phyloP scores from a whole-genome alignment of 1,139 yeast genomes.

The Blastobotrys arbuscula region DNA sequence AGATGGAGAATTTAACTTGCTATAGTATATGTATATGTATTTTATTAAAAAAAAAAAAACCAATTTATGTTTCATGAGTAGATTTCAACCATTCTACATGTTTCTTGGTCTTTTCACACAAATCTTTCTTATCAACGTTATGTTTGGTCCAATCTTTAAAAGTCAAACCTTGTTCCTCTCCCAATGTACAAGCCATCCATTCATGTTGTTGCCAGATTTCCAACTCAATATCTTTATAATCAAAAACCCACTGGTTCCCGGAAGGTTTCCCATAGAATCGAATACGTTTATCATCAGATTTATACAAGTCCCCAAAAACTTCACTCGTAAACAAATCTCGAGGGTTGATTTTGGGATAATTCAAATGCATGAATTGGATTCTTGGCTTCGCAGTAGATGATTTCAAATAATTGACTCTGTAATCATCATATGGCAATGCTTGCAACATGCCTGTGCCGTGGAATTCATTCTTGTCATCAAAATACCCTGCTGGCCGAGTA shows the following conservation, averaged over 20 bases:
- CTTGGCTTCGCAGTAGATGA: slow-evolving; percentile 34
- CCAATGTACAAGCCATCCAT: slow-evolving; percentile 49
- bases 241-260: slow-evolving; percentile 29
- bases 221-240: slow-evolving; percentile 48
- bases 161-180: slow-evolving; percentile 32
- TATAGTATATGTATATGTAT: not conserved
- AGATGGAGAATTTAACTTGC: not conserved
- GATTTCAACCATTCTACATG: slow-evolving; percentile 30
- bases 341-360: slow-evolving; percentile 62
- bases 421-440: slow-evolving; percentile 60
- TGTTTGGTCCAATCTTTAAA: slow-evolving; percentile 43
- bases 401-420: slow-evolving; percentile 19
- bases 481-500: slow-evolving; percentile 41
- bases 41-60: not conserved
- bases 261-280: slow-evolving; percentile 56
- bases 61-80: slow-evolving; percentile 18
- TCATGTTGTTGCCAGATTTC: slow-evolving; percentile 58
- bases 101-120: slow-evolving; percentile 27
- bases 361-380: slow-evolving; percentile 57
- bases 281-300: slow-evolving; percentile 40
- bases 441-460: slow-evolving; percentile 72
- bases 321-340: slow-evolving; percentile 26
- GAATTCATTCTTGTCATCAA: slow-evolving; percentile 32
- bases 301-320: slow-evolving; percentile 35
- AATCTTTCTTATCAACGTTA: slow-evolving; percentile 37